phyloP scores from a whole-genome alignment of 495 filamentous ascomycete species.

The Parachaetomium inaequale region DNA sequence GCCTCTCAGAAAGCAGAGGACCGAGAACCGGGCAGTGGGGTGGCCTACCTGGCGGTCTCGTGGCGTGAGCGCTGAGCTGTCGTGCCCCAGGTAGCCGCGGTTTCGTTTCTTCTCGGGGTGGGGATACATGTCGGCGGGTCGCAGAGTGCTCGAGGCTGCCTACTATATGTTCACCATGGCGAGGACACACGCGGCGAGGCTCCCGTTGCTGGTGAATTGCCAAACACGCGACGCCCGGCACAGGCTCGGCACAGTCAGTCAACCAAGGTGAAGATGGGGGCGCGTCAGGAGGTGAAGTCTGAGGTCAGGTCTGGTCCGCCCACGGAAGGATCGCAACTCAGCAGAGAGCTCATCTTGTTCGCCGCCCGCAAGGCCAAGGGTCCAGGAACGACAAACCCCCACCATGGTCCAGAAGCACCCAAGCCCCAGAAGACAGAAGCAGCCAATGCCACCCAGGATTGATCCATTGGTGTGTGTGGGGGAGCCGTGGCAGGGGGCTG shows the following conservation, averaged over 20 bases:
- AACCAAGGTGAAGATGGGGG: not conserved
- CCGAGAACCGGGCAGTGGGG: not conserved
- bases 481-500: slow-evolving; percentile 4
- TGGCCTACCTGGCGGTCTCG: slow-evolving; percentile 28
- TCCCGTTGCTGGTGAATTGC: not conserved
- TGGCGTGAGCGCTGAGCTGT: slow-evolving; percentile 29
- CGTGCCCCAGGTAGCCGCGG: slow-evolving; percentile 32
- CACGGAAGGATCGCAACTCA: not conserved
- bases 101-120: slow-evolving; percentile 28
- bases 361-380: not conserved
- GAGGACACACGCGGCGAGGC: not conserved
- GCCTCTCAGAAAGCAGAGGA: not conserved
- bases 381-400: not conserved
- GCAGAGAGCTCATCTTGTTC: not conserved
- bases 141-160: not conserved
- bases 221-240: not conserved
- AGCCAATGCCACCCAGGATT: slow-evolving; percentile 1
- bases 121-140: slow-evolving; percentile 25
- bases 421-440: not conserved
- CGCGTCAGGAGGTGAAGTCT: not conserved
- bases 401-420: slow-evolving; percentile 3
- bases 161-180: not conserved
- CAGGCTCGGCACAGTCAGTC: not conserved
- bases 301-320: not conserved
- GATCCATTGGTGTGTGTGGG: slow-evolving; percentile 9